These are phyloP conservation scores for Candolleomyces efflorescens DNA, from an alignment of 768 basidiomycete species.

Conservation along the genomic window DNA sequence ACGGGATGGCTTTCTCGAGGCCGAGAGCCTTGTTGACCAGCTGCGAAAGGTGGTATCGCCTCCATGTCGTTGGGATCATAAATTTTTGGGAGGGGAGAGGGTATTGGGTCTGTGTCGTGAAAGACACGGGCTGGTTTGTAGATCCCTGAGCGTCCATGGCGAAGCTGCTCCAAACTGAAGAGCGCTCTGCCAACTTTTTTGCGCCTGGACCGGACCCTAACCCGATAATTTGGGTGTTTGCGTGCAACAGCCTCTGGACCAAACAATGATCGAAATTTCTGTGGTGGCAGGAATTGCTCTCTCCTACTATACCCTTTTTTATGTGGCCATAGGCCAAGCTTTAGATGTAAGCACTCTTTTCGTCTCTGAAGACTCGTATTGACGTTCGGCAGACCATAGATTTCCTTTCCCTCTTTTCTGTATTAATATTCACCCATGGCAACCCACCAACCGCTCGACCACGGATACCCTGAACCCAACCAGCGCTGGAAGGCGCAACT, in stretches of 20 bases:
- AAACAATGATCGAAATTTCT: not conserved
- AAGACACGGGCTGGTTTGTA: slow-evolving; percentile 56
- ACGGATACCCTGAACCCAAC: slow-evolving; percentile 5
- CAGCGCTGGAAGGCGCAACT: slow-evolving; percentile 18
- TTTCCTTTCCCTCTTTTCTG: not conserved
- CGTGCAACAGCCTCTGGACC: not conserved
- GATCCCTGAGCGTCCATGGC: slow-evolving; percentile 14
- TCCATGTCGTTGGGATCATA: slow-evolving; percentile 88
- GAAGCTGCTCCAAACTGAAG: not conserved
- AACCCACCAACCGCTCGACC: not conserved
- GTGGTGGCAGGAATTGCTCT: not conserved
- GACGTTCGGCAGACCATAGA: not conserved
- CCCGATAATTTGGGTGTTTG: not conserved
- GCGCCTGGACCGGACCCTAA: not conserved
- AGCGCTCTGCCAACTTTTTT: not conserved
- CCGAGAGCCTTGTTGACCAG: slow-evolving; percentile 92
- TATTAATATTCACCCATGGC: not conserved
- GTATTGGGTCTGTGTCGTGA: slow-evolving; percentile 71
- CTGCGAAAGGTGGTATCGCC: slow-evolving; percentile 94
- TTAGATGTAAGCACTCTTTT: not conserved
- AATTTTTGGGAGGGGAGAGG: slow-evolving; percentile 84
- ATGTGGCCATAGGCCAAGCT: not conserved
- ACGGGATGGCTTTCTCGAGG: slow-evolving; percentile 72
- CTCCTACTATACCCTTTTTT: not conserved
- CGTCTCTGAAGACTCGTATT: not conserved